Evolutionary conservation across 2,329 filamentous ascomycete genomes (phyloP), one percentile per base, ranked within the genome.

Genomic region (Hymenotorrendiella dingleyae): DNA sequence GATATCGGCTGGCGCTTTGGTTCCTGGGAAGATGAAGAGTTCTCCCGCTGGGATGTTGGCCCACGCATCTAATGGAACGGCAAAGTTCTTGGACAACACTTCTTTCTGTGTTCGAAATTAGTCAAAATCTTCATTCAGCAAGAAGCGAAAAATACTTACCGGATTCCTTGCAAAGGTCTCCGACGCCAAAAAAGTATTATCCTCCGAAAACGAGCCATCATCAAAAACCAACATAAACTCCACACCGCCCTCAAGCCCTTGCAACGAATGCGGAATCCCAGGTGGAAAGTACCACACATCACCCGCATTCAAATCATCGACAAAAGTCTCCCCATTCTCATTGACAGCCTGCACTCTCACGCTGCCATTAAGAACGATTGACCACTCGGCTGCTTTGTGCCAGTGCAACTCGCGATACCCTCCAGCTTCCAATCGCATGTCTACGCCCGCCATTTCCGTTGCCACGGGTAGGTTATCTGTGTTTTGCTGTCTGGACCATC

Each of bases 341-440:
- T 88, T 83, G 14, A 89, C 72, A 1, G 80, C 84, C 0, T 83
- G 86, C 38, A 89, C 75, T 40, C 84, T 78, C 16, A 85, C 82
- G 45, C 74, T 71, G 38, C 84, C 84, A 43, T 82, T 76, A 0
- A 88, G 73, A 3, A 88, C 79, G 49, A 84, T 87, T 0, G 81
- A 82, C 84, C 84, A 88, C 58, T 89, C 84, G 27, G 82, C 83
- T 60, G 86, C 81, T 54, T 84, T 86, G 68, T 89, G 84, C 84
- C 84, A 89, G 59, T 89, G 84, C 7, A 89, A 70, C 61, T 89
- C 84, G 21, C 84, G 80, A 53, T 86, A 86, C 23, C 82, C 84
- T 26, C 83, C 82, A 49, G 77, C 66, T 28, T 82, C 83, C 3
- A 89, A 75, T 9, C 84, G 76, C 84, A 89, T 89, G 61, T 89